phyloP scores from a whole-genome alignment of 345 rosid genomes.

The Brassica nigra region DNA sequence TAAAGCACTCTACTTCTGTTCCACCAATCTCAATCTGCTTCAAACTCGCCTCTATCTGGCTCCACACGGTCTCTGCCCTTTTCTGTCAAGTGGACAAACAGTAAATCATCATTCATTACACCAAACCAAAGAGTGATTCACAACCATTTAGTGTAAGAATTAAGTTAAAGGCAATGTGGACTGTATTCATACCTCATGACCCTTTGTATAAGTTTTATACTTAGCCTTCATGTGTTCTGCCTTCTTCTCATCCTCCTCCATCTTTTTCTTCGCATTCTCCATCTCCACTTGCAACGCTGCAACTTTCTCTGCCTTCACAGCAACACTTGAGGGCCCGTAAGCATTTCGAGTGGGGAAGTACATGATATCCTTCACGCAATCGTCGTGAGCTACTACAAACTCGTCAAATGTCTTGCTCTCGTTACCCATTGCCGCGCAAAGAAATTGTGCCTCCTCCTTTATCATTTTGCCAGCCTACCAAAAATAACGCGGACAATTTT shows the following conservation, averaged over 20 bases:
- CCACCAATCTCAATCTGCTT: slow-evolving; percentile 87
- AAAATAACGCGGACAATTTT: slow-evolving; percentile 1
- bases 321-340: slow-evolving; percentile 91
- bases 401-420: slow-evolving; percentile 82
- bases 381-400: slow-evolving; percentile 85
- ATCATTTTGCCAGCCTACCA: slow-evolving; percentile 72
- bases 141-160: neutral
- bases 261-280: slow-evolving; percentile 66
- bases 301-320: slow-evolving; percentile 84
- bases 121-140: slow-evolving; percentile 5
- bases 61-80: slow-evolving; percentile 73
- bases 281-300: slow-evolving; percentile 81
- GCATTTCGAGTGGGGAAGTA: slow-evolving; percentile 92
- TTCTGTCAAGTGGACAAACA: slow-evolving; percentile 48
- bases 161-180: slow-evolving; percentile 3
- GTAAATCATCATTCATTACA: neutral
- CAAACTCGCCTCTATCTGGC: slow-evolving; percentile 69
- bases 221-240: slow-evolving; percentile 79
- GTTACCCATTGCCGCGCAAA: slow-evolving; percentile 88
- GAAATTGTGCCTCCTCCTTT: slow-evolving; percentile 67
- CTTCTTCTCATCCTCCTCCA: slow-evolving; percentile 87
- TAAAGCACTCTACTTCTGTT: slow-evolving; percentile 92
- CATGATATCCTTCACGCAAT: slow-evolving; percentile 90
- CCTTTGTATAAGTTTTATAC: slow-evolving; percentile 80
- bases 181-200: slow-evolving; percentile 76